Base-by-base conservation (phyloP, 306 rosid genomes). In the Oemleria cerasiformis region DNA sequence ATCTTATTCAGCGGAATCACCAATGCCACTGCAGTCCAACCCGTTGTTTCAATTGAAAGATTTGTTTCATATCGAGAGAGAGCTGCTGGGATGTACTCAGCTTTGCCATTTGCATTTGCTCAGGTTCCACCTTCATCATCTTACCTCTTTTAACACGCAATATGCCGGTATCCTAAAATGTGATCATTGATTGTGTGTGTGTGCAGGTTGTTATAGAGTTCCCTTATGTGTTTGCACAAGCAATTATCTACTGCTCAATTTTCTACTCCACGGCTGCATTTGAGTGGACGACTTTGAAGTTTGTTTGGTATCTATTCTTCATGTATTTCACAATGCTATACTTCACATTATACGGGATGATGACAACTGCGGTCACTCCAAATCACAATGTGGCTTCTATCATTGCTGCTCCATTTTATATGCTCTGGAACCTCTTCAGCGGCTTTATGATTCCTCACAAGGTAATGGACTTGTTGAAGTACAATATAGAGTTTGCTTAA, bases 371-470 rank as follows among this genome's bases (percentile, higher is more conserved):
- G 17, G 76, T 95, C 83, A 91, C 99, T 9, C 99, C 99, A 78
- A 95, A 95, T 77, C 99, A 95, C 71, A 86, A 95, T 15, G 99
- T 95, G 72, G 99, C 92, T 61, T 78, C 99, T 76, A 83, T 95
- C 63, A 85, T 95, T 39, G 88, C 92, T 77, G 99, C 97, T 81
- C 99, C 99, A 60, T 91, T 92, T 82, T 95, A 91, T 58, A 95
- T 95, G 99, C 81, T 95, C 47, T 95, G 99, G 99, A 95, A 95
- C 87, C 97, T 95, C 59, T 95, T 95, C 89, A 91, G 99, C 65
- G 99, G 99, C 78, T 91, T 95, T 72, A 95, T 95, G 99, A 89
- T 95, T 82, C 99, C 99, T 77, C 97, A 78, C 67, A 91, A 89
- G 99, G 99, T 95, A 85, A 78, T 73, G 55, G 54, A 70, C 2